Conservation (phyloP, 495 filamentous ascomycete genomes). For the Penicillium steckii region DNA sequence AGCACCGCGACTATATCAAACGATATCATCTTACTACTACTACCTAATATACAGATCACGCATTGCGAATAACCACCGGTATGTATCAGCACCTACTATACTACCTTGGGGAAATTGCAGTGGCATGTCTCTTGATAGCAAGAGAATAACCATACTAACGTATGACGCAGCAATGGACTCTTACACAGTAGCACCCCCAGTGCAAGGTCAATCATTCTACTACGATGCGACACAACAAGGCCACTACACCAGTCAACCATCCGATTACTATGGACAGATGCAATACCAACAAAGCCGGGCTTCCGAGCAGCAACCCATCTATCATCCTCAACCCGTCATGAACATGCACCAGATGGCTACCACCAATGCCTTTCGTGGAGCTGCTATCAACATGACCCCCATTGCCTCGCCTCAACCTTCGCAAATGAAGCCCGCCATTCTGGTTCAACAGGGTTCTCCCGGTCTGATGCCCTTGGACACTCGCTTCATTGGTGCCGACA, state of each 20-base stretch:
- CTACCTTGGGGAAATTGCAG: too few species aligned
- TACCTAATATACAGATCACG: not conserved
- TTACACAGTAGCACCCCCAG: slow-evolving; percentile 49
- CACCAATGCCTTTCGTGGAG: slow-evolving; percentile 57
- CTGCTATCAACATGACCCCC: slow-evolving; percentile 62
- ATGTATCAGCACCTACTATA: too few species aligned
- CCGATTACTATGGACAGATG: slow-evolving; percentile 53
- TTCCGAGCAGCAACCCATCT: slow-evolving; percentile 38
- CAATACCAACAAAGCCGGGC: slow-evolving; percentile 34
- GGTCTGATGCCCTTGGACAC: slow-evolving; percentile 77
- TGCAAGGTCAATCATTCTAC: slow-evolving; percentile 83
- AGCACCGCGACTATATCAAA: not conserved
- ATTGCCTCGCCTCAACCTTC: slow-evolving; percentile 76
- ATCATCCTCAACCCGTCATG: slow-evolving; percentile 49
- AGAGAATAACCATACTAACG: too few species aligned
- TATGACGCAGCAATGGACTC: slow-evolving; percentile 49
- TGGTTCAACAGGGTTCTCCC: slow-evolving; percentile 68
- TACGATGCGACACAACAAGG: slow-evolving; percentile 82
- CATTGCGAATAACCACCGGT: not conserved
- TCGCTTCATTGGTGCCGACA: slow-evolving; percentile 63
- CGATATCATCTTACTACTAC: too few species aligned
- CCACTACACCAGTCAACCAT: slow-evolving; percentile 77
- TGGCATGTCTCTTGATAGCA: too few species aligned
- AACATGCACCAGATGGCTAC: slow-evolving; percentile 73
- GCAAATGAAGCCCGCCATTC: slow-evolving; percentile 71